These are phyloP conservation scores for Fusarium nodosum DNA, from an alignment of 2,329 filamentous ascomycete genomes.

Conservation along the genomic window DNA sequence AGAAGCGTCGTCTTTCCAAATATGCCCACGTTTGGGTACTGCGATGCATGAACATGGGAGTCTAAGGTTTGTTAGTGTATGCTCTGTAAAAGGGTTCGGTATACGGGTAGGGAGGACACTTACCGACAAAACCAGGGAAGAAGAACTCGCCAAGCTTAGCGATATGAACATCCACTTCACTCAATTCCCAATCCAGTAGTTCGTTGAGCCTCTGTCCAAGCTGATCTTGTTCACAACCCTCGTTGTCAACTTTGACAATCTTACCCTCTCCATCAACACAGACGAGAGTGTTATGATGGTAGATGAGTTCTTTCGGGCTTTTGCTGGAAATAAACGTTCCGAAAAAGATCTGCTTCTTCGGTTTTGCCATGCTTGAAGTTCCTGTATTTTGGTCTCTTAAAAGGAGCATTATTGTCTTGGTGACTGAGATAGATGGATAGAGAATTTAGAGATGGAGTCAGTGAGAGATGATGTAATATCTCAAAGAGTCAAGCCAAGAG, in stretches of 20 bases:
- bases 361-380: slow-evolving; percentile 26
- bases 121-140: slow-evolving; percentile 86
- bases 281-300: slow-evolving; percentile 64
- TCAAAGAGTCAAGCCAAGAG: slow-evolving; percentile 1
- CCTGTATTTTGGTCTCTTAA: slow-evolving; percentile 1
- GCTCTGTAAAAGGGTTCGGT: neutral
- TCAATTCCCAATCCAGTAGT: slow-evolving; percentile 61
- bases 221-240: slow-evolving; percentile 52
- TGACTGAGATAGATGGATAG: neutral
- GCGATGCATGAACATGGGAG: slow-evolving; percentile 94
- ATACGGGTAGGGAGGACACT: slow-evolving; percentile 39
- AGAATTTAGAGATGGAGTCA: neutral
- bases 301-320: slow-evolving; percentile 62
- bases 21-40: slow-evolving; percentile 94
- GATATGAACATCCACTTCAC: slow-evolving; percentile 56
- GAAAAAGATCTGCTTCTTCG: slow-evolving; percentile 62
- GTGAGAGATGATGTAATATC: slow-evolving; percentile 19
- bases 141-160: slow-evolving; percentile 74
- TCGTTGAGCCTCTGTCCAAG: slow-evolving; percentile 54
- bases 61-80: slow-evolving; percentile 65
- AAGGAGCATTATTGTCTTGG: neutral
- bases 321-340: slow-evolving; percentile 70
- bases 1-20: slow-evolving; percentile 94
- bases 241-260: slow-evolving; percentile 63
- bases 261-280: slow-evolving; percentile 64